phyloP scores from a whole-genome alignment of 805 yeast genomes.

The Metschnikowia lochheadii region DNA sequence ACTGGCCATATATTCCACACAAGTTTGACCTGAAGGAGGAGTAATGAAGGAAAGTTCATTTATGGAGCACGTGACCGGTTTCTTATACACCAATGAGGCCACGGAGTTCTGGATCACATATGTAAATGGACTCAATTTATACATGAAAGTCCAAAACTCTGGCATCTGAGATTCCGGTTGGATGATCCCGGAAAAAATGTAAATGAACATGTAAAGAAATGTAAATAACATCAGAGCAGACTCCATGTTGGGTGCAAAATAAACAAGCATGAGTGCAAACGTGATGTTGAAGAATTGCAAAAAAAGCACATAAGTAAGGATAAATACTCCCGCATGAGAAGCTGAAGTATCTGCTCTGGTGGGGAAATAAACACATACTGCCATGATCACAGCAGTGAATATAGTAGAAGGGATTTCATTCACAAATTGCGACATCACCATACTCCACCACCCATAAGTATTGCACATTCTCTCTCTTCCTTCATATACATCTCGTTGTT shows the following conservation, averaged over 20 bases:
- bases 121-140: slow-evolving; percentile 43
- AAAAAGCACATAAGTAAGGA: slow-evolving; percentile 42
- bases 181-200: slow-evolving; percentile 53
- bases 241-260: slow-evolving; percentile 32
- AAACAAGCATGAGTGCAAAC: slow-evolving; percentile 42
- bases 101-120: slow-evolving; percentile 34
- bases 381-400: slow-evolving; percentile 15
- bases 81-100: slow-evolving; percentile 37
- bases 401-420: slow-evolving; percentile 34
- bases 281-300: slow-evolving; percentile 41
- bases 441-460: slow-evolving; percentile 65
- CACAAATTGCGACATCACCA: slow-evolving; percentile 50
- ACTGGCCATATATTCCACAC: background rate
- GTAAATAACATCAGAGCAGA: slow-evolving; percentile 58
- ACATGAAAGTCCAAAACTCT: slow-evolving; percentile 46
- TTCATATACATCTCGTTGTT: slow-evolving; percentile 43
- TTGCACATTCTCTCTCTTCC: slow-evolving; percentile 43
- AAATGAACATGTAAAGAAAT: slow-evolving; percentile 50
- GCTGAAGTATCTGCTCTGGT: slow-evolving; percentile 11
- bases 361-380: slow-evolving; percentile 39
- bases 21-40: slow-evolving; percentile 36
- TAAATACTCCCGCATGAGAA: slow-evolving; percentile 35
- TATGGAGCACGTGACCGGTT: slow-evolving; percentile 44
- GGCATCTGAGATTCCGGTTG: slow-evolving; percentile 41
- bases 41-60: slow-evolving; percentile 44